Evolutionary conservation across 305 asterid species (phyloP), one percentile per base, ranked within the genome.

Genomic region (Coffea humblotiana): DNA sequence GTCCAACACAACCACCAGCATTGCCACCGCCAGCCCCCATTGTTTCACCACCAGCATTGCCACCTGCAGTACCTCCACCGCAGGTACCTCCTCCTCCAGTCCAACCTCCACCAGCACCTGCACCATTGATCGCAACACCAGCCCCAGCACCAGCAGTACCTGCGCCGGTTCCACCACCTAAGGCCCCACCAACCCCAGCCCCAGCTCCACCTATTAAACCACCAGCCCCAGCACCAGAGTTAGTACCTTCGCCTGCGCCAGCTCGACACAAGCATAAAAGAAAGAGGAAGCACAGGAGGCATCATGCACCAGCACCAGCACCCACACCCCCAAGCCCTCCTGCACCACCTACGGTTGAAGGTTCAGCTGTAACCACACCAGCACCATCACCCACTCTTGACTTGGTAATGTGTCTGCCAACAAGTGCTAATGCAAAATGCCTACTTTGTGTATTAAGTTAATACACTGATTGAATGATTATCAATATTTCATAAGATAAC

Each of bases 221-320:
- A 61, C 92, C 91, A 14, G 88, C 91, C 5, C 94, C 92, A 61
- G 80, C 82, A 58, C 87, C 87, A 47, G 73, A 86, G 79, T 51
- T 84, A 37, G 85, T 85, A 58, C 77, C 89, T n/a, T 72, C 96
- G 73, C 96, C 96, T 35, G 86, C 87, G 81, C 90, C 89, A 65
- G 85, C 87, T 51, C 89, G 77, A 80, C 87, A 83, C 70, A 85
- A 78, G 52, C 89, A 82, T 81, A 83, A 79, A 81, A 81, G 58
- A 78, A 86, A 74, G 77, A 83, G 67, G 85, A 86, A 25, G 80
- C 92, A 90, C 79, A 76, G 49, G 74, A 79, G 40, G 52, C 92
- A 88, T 75, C 95, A 88, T 12, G 92, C 94, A 29, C 99, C 97
- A 35, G 97, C 98, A 75, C 99, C 98, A 4, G 96, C 98, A 52